phyloP scores from a whole-genome alignment of 1,284 basidiomycete genomes.

The Fomes fomentarius region DNA sequence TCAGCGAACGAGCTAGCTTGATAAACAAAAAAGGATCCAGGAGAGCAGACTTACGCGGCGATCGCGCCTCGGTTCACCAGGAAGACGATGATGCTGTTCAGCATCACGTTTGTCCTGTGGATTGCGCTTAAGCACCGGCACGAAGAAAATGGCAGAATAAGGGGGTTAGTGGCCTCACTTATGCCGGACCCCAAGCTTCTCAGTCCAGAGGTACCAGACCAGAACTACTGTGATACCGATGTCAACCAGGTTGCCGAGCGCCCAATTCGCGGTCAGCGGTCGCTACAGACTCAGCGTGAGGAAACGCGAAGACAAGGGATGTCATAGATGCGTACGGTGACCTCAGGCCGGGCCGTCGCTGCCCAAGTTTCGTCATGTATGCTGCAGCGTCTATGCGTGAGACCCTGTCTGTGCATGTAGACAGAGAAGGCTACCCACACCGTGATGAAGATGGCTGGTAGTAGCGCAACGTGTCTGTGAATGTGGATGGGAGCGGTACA shows the following conservation, averaged over 20 bases:
- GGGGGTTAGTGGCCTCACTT: background rate
- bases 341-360: background rate
- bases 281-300: background rate
- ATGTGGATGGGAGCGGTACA: background rate
- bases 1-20: no score
- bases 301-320: background rate
- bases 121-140: background rate
- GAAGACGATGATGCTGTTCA: constrained; percentile 22
- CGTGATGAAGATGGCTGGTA: constrained; percentile 1
- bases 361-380: background rate
- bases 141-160: no score
- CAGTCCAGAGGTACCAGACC: constrained; percentile 21
- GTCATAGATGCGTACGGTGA: constrained; percentile 1
- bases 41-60: constrained; percentile 15
- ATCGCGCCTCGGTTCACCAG: constrained; percentile 21
- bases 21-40: no score
- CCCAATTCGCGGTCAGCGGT: constrained; percentile 18
- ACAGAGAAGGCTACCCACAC: background rate
- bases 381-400: background rate
- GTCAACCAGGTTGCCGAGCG: constrained; percentile 18
- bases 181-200: constrained; percentile 14
- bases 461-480: background rate
- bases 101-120: constrained; percentile 15
- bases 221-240: constrained; percentile 17
- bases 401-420: background rate